Conservation (phyloP, 345 rosid genomes). For the Triadica sebifera region DNA sequence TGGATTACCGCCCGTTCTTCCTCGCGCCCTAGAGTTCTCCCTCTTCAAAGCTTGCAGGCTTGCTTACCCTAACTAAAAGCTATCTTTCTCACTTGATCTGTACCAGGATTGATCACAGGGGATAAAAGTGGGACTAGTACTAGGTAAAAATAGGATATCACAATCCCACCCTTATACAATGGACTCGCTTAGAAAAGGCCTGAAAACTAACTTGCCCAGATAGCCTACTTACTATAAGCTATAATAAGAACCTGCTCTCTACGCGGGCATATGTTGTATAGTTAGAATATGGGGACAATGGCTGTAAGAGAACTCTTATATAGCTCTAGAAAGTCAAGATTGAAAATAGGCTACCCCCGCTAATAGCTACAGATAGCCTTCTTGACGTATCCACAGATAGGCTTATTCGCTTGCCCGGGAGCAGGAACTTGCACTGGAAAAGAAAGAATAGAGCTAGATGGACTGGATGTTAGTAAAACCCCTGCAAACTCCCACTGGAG, state of each 20-base stretch:
- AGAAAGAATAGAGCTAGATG: background rate
- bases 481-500: background rate
- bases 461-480: background rate
- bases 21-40: background rate
- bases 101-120: background rate
- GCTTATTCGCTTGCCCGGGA: background rate
- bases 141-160: background rate
- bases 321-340: background rate
- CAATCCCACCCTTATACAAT: background rate
- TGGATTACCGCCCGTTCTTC: background rate
- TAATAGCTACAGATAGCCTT: constrained; percentile 2
- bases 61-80: background rate
- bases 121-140: background rate
- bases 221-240: background rate
- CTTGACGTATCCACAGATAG: background rate
- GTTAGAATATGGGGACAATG: background rate
- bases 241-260: background rate
- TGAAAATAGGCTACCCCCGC: background rate
- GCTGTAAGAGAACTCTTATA: background rate
- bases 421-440: background rate
- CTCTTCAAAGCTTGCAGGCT: background rate
- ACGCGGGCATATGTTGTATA: background rate
- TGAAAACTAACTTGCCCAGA: background rate
- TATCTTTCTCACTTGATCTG: background rate
- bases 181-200: background rate